These are phyloP conservation scores for Neonectria ditissima DNA, from an alignment of 2,329 filamentous ascomycete genomes.

Conservation along the genomic window DNA sequence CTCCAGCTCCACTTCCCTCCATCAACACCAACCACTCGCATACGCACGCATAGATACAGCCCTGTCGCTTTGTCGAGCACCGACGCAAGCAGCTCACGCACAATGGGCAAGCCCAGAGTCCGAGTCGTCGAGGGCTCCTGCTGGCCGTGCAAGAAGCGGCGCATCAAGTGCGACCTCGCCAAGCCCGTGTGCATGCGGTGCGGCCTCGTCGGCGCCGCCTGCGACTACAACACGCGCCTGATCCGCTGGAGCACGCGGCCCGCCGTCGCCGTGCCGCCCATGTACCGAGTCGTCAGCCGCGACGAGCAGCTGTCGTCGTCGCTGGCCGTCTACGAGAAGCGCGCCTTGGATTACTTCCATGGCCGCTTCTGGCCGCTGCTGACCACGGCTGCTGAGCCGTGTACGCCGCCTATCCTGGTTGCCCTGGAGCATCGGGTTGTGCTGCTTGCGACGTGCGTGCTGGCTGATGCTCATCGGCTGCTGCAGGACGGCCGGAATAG, in stretches of 20 bases:
- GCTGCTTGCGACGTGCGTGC: slow-evolving; percentile 47
- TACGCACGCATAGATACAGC: too few relatives aligned
- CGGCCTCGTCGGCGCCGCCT: slow-evolving; percentile 40
- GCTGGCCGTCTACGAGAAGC: slow-evolving; percentile 46
- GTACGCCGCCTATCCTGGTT: slow-evolving; percentile 46
- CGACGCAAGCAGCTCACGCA: neutral
- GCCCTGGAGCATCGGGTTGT: slow-evolving; percentile 50
- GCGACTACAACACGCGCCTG: slow-evolving; percentile 50
- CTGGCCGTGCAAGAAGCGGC: slow-evolving; percentile 58
- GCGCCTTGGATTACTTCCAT: slow-evolving; percentile 50
- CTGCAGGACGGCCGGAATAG: slow-evolving; percentile 48
- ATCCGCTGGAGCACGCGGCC: slow-evolving; percentile 57
- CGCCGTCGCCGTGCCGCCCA: slow-evolving; percentile 46
- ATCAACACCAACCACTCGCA: neutral
- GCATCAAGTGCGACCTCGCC: slow-evolving; percentile 57
- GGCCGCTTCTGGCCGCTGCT: slow-evolving; percentile 49
- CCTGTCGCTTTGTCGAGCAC: neutral
- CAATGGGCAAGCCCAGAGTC: slow-evolving; percentile 33
- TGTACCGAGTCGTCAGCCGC: slow-evolving; percentile 42
- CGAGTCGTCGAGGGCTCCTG: slow-evolving; percentile 53
- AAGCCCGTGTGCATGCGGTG: slow-evolving; percentile 54
- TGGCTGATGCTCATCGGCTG: slow-evolving; percentile 49
- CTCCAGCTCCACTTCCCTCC: neutral
- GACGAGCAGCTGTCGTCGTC: slow-evolving; percentile 44
- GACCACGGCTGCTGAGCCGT: slow-evolving; percentile 45